Conservation (phyloP, 208 protist species). For the Willaertia magna region DNA sequence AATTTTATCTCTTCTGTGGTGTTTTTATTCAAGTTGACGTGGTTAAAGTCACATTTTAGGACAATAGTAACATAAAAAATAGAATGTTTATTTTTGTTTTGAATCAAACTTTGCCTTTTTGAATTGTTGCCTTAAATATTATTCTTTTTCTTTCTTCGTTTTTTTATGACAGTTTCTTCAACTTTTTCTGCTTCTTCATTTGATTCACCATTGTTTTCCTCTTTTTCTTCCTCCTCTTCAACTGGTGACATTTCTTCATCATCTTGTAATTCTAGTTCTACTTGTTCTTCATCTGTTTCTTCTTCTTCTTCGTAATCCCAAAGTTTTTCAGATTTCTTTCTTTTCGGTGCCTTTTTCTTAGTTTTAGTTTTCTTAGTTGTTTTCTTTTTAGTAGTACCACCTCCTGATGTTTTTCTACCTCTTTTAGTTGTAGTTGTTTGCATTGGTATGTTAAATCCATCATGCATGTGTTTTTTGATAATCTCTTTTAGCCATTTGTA, state of each 20-base stretch:
- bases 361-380: not conserved
- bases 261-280: too few relatives aligned
- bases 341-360: not conserved
- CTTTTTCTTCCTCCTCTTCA: not conserved
- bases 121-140: too few relatives aligned
- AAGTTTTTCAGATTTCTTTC: not conserved
- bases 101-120: too few relatives aligned
- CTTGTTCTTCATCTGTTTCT: not conserved
- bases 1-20: too few relatives aligned
- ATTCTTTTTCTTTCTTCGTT: not conserved
- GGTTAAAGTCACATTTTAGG: too few relatives aligned
- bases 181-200: not conserved
- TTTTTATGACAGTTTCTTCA: not conserved
- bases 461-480: not conserved
- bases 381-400: too few relatives aligned
- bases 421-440: too few relatives aligned
- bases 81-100: too few relatives aligned
- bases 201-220: too few relatives aligned
- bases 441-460: not conserved
- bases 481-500: not conserved
- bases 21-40: too few relatives aligned
- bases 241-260: not conserved
- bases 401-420: not conserved
- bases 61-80: too few relatives aligned
- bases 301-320: not conserved